Percentiles rank a stretch among this genome's conserved stretches.
Evolutionary conservation across 371 early-diverging fungal species (phyloP).

Genomic region (Funneliformis caledonium): DNA sequence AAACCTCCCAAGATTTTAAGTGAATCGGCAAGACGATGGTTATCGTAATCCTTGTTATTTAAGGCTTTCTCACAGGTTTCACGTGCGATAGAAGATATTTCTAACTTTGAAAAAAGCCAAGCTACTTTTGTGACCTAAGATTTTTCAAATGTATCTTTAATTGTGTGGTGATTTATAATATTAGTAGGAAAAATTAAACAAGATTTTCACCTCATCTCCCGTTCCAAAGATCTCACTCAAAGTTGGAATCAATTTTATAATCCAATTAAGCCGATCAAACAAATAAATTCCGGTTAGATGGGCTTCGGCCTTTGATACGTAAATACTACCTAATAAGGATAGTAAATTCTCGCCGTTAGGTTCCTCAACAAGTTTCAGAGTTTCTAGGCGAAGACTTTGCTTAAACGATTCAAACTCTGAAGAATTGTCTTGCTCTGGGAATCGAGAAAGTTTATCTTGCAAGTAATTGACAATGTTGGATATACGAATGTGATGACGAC

Average conservation of each 20-base stretch:
- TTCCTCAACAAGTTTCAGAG: neutral
- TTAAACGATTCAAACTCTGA: neutral
- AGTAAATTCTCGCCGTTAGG: conserved; percentile 5
- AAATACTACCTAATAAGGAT: neutral
- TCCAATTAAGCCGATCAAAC: no score
- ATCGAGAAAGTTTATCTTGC: conserved; percentile 20
- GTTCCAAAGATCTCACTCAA: no score
- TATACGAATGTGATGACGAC: conserved; percentile 3
- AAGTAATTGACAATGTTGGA: neutral
- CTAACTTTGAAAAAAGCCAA: neutral
- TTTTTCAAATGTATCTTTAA: neutral
- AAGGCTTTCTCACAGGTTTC: neutral
- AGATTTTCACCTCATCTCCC: conserved; percentile 2
- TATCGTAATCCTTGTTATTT: neutral
- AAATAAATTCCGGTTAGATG: neutral
- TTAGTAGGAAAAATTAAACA: neutral
- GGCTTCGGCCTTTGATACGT: neutral
- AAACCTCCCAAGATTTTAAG: neutral
- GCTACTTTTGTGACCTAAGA: neutral
- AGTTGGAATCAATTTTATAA: no score
- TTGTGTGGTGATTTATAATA: neutral
- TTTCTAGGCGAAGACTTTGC: conserved; percentile 10
- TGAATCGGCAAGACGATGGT: neutral
- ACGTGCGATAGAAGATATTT: conserved; percentile 13
- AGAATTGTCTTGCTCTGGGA: neutral